A percentile compares a stretch with the other conserved stretches of the same genome.
Evolutionary conservation across 257 asterid genomes (phyloP).

Genomic region (Solanum arcanum): DNA sequence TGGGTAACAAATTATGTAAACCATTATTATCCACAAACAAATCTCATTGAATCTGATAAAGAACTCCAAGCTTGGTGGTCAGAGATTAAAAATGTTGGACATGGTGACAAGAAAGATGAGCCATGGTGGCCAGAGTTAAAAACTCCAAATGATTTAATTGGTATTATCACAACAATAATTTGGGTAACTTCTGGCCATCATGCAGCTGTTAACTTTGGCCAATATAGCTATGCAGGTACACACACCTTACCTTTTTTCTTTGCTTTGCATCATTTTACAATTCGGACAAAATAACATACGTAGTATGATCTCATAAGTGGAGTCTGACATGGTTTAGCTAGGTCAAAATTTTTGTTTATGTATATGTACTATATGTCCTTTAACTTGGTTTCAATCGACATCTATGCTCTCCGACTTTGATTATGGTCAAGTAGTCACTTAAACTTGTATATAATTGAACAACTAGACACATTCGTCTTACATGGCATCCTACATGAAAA

Average conservation of each 20-base stretch:
- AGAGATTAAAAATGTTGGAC: slow-evolving; percentile 53
- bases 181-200: too few species aligned
- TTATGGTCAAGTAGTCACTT: too few species aligned
- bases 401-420: too few species aligned
- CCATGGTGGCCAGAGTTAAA: slow-evolving; percentile 71
- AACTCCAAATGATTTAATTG: slow-evolving; percentile 31
- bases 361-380: too few species aligned
- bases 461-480: too few species aligned
- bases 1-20: slow-evolving; percentile 63
- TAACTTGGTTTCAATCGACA: too few species aligned
- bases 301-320: not conserved
- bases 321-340: not conserved
- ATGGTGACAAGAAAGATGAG: slow-evolving; percentile 59
- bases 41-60: slow-evolving; percentile 23
- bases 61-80: slow-evolving; percentile 87
- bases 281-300: too few species aligned
- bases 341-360: not conserved
- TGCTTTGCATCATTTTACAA: not conserved
- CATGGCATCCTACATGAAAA: too few species aligned
- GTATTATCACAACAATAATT: slow-evolving; percentile 19
- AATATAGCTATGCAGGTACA: too few species aligned
- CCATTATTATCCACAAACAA: slow-evolving; percentile 31
- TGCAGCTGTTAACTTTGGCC: too few species aligned
- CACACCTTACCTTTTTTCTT: too few species aligned
- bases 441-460: too few species aligned